phyloP scores from a whole-genome alignment of 1,284 basidiomycete genomes.

The Takashimella tepidaria region DNA sequence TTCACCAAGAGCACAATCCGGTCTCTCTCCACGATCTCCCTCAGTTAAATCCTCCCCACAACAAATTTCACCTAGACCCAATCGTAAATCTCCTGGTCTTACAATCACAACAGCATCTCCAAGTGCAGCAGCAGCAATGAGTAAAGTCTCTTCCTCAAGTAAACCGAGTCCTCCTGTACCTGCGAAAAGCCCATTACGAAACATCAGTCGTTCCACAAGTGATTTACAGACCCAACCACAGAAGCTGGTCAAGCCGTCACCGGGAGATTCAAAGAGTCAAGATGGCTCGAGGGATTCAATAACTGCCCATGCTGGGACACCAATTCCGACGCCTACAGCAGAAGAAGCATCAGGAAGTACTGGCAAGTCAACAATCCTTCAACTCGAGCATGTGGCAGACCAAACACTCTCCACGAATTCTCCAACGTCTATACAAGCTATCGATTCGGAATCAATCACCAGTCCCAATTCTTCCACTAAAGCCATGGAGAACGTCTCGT shows the following conservation, averaged over 20 bases:
- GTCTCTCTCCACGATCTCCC: neutral
- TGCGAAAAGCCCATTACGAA: constrained; percentile 37
- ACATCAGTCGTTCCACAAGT: constrained; percentile 14
- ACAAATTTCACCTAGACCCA: constrained; percentile 3
- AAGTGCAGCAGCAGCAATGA: constrained; percentile 7
- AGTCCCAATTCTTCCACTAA: neutral
- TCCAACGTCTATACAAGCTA: neutral
- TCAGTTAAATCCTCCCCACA: neutral
- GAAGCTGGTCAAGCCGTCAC: too few species aligned
- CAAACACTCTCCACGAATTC: too few species aligned
- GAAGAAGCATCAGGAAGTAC: neutral
- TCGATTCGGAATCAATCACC: neutral
- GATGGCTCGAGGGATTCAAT: constrained; percentile 14
- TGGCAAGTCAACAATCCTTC: neutral
- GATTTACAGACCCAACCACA: neutral
- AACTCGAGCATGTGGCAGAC: neutral
- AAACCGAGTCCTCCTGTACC: constrained; percentile 40
- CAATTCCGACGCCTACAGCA: constrained; percentile 4
- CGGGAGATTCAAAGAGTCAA: constrained; percentile 1
- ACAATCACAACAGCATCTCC: constrained; percentile 23
- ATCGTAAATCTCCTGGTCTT: constrained; percentile 25
- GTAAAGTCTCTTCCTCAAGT: neutral
- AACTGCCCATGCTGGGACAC: constrained; percentile 11
- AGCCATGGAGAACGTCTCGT: too few species aligned
- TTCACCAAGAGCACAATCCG: constrained; percentile 1